These are phyloP conservation scores for Exophiala viscosa DNA, from an alignment of 2,329 filamentous ascomycete species.

Conservation along the genomic window DNA sequence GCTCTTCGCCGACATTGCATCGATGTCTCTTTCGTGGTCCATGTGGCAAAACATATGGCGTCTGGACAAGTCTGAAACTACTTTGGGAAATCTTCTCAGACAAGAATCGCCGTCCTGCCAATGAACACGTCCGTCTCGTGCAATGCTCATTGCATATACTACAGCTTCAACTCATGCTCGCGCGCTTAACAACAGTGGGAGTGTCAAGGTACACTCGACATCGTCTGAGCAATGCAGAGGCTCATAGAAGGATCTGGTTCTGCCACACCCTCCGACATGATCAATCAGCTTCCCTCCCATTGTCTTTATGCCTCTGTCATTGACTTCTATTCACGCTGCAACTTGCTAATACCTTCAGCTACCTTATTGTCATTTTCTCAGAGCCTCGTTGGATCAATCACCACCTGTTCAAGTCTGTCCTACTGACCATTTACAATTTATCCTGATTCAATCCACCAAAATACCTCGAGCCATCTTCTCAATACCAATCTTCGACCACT, in stretches of 20 bases:
- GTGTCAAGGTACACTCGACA: conserved; percentile 4
- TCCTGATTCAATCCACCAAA: not conserved
- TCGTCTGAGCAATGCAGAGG: not conserved
- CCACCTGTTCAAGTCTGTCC: not conserved
- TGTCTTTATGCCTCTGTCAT: not conserved
- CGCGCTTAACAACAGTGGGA: conserved; percentile 16
- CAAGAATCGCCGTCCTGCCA: conserved; percentile 12
- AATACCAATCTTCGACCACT: not conserved
- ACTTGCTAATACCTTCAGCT: conserved; percentile 12
- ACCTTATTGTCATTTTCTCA: conserved; percentile 14
- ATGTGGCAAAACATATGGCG: conserved; percentile 5
- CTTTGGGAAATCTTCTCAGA: conserved; percentile 14
- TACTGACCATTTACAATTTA: not conserved
- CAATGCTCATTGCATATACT: conserved; percentile 10
- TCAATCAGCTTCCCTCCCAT: conserved; percentile 3
- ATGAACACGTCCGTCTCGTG: conserved; percentile 18
- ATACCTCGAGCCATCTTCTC: not conserved
- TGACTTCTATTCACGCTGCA: conserved; percentile 15
- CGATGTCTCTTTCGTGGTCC: too few species aligned
- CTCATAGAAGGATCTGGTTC: conserved; percentile 11
- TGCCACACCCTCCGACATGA: conserved; percentile 9
- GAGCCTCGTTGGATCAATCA: conserved; percentile 1
- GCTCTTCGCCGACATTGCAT: too few species aligned
- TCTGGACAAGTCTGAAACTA: conserved; percentile 16
- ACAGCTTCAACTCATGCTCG: conserved; percentile 21